These are phyloP conservation scores for Chlorociboria aeruginascens DNA, from an alignment of 495 filamentous ascomycete species.

Conservation along the genomic window DNA sequence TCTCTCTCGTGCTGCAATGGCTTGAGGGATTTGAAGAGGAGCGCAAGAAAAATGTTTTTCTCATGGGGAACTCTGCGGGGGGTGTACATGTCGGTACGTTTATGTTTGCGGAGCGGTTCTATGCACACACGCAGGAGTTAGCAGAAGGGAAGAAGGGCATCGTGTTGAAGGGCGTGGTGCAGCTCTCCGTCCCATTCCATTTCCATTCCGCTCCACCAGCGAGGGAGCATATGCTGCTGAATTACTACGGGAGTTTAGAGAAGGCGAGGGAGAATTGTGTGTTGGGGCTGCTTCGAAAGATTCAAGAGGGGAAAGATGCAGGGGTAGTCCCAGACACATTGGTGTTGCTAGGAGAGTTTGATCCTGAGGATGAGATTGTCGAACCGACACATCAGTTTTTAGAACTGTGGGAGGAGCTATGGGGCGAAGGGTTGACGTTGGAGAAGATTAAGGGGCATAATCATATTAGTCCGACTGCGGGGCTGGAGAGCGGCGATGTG, in stretches of 20 bases:
- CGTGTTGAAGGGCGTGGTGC: conserved; percentile 22
- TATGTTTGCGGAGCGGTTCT: conserved; percentile 21
- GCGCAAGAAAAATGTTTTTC: conserved; percentile 23
- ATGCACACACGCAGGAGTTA: conserved; percentile 16
- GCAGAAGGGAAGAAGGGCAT: conserved; percentile 16
- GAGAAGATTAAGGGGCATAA: conserved; percentile 28
- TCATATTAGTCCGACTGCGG: conserved; percentile 29
- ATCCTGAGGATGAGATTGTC: conserved; percentile 26
- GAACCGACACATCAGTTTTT: conserved; percentile 18
- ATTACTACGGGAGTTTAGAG: conserved; percentile 21
- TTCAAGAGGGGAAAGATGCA: conserved; percentile 16
- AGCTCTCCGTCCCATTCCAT: conserved; percentile 29
- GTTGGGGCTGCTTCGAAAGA: conserved; percentile 20
- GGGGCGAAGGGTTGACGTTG: conserved; percentile 20
- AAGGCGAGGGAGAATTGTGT: conserved; percentile 19
- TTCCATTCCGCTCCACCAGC: conserved; percentile 14
- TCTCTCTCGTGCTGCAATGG: conserved; percentile 28
- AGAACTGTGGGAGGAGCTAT: conserved; percentile 22
- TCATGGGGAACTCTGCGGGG: conserved; percentile 33
- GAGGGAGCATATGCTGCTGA: conserved; percentile 15
- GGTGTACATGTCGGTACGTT: conserved; percentile 29
- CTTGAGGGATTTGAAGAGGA: conserved; percentile 15
- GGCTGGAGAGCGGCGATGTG: conserved; percentile 25
- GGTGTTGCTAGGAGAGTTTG: conserved; percentile 25
- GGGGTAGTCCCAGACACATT: conserved; percentile 11